Percentiles rank a stretch among this genome's conserved stretches.
Conservation (phyloP, 1,139 yeast species). For the Blastobotrys indianensis region DNA sequence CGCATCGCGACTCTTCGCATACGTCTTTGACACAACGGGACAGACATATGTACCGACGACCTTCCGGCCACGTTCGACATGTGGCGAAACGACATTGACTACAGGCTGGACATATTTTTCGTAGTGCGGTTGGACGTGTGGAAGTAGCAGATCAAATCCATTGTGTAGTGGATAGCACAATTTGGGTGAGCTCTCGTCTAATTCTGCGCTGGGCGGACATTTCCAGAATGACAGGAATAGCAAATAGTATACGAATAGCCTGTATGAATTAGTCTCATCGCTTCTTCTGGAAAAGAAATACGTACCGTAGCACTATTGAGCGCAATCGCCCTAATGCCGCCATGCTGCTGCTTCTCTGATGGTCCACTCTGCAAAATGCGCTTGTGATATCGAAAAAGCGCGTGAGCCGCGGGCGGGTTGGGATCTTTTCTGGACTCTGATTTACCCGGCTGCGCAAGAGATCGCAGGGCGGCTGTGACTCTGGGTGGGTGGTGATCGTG, state of each 20-base stretch:
- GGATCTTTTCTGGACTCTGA: too few relatives aligned
- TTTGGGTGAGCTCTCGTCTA: slow-evolving; percentile 17
- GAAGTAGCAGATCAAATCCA: slow-evolving; percentile 15
- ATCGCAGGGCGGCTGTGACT: too few relatives aligned
- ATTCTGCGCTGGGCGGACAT: slow-evolving; percentile 21
- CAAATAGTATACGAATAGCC: slow-evolving; percentile 26
- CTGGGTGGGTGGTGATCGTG: too few relatives aligned
- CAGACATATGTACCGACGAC: slow-evolving; percentile 18
- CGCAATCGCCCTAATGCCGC: slow-evolving; percentile 1
- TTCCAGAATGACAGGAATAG: slow-evolving; percentile 25
- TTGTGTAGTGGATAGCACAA: slow-evolving; percentile 24
- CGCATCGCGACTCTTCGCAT: slow-evolving; percentile 8
- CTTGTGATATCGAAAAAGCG: too few relatives aligned
- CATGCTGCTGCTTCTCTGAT: too few relatives aligned
- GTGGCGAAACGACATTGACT: slow-evolving; percentile 20
- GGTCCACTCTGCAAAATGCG: too few relatives aligned
- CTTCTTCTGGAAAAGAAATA: background rate
- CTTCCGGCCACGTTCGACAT: slow-evolving; percentile 16
- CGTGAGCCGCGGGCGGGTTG: too few relatives aligned
- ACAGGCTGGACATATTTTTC: slow-evolving; percentile 22
- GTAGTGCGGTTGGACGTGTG: slow-evolving; percentile 20
- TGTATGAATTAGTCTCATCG: background rate
- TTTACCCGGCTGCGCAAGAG: too few relatives aligned
- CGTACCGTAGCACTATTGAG: background rate
- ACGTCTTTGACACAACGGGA: slow-evolving; percentile 15